Percentiles rank a stretch among this genome's conserved stretches.
These are phyloP conservation scores for Penicillium ucsense DNA, from an alignment of 495 filamentous ascomycete species.

Conservation along the genomic window DNA sequence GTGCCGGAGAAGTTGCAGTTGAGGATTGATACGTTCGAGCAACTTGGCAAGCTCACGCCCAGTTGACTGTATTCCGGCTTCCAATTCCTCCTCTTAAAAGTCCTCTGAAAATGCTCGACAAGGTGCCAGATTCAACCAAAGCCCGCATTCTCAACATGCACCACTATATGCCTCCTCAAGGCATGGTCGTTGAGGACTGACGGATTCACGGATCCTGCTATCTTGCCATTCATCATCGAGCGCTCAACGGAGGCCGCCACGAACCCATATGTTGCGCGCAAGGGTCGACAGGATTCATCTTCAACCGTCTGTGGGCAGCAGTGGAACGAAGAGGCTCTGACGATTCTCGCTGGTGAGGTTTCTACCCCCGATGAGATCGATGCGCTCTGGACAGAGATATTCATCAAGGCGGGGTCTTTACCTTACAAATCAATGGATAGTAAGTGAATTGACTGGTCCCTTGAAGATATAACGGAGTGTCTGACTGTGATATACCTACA, in stretches of 20 bases:
- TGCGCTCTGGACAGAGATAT: conserved; percentile 32
- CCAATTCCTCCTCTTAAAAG: conserved; percentile 42
- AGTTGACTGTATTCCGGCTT: conserved; percentile 39
- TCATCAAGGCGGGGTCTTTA: conserved; percentile 12
- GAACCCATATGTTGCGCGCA: conserved; percentile 29
- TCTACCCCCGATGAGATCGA: conserved; percentile 35
- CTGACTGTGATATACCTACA: conserved; percentile 2
- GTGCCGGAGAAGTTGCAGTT: conserved; percentile 43
- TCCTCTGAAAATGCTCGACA: conserved; percentile 32
- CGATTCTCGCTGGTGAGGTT: conserved; percentile 38
- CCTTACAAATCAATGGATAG: conserved; percentile 27
- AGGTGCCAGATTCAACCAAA: conserved; percentile 25
- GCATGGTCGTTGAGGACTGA: conserved; percentile 38
- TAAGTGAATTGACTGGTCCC: conserved; percentile 4
- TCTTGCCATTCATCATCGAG: conserved; percentile 36
- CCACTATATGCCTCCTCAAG: conserved; percentile 38
- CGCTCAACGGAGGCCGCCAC: conserved; percentile 29
- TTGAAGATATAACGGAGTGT: not conserved
- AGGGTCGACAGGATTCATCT: conserved; percentile 41
- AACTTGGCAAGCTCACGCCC: conserved; percentile 33
- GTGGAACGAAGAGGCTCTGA: conserved; percentile 40
- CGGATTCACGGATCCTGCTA: conserved; percentile 30
- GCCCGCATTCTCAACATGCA: conserved; percentile 36
- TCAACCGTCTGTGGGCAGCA: conserved; percentile 45
- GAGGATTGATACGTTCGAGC: conserved; percentile 40